Conservation (phyloP, 768 basidiomycete genomes). For the Mycena galopus region DNA sequence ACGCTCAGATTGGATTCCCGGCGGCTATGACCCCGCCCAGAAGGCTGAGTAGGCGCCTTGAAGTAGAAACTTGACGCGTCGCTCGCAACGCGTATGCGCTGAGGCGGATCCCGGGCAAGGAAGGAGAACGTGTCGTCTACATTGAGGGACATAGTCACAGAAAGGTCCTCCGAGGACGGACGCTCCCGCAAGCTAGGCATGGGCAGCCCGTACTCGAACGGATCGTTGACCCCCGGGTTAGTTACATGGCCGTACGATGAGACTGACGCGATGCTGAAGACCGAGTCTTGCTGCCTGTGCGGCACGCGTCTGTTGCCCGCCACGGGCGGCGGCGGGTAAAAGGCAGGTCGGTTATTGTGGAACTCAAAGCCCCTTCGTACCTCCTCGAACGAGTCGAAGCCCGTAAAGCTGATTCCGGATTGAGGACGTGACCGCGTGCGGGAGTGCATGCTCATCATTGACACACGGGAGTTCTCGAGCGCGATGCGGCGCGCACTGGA, state of each 20-base stretch:
- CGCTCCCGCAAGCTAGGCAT: constrained; percentile 63
- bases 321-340: constrained; percentile 71
- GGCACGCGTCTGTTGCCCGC: constrained; percentile 47
- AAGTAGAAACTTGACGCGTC: constrained; percentile 87
- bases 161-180: constrained; percentile 72
- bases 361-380: constrained; percentile 87
- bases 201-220: constrained; percentile 75
- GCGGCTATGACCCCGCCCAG: constrained; percentile 65
- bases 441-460: constrained; percentile 41
- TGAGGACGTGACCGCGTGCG: constrained; percentile 54
- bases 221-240: constrained; percentile 73
- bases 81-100: constrained; percentile 73
- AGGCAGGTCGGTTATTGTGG: constrained; percentile 68
- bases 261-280: constrained; percentile 82
- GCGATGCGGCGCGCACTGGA: constrained; percentile 52
- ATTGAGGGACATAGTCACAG: constrained; percentile 65
- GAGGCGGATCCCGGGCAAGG: constrained; percentile 53
- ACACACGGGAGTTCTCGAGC: constrained; percentile 41
- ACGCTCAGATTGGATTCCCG: constrained; percentile 74
- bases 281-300: constrained; percentile 67
- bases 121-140: constrained; percentile 86
- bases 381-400: constrained; percentile 83
- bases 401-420: constrained; percentile 76
- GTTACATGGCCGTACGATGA: constrained; percentile 83
- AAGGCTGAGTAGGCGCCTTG: constrained; percentile 55